Conservation (phyloP, 495 filamentous ascomycete species). For the Sabuloglossum arenarium region DNA sequence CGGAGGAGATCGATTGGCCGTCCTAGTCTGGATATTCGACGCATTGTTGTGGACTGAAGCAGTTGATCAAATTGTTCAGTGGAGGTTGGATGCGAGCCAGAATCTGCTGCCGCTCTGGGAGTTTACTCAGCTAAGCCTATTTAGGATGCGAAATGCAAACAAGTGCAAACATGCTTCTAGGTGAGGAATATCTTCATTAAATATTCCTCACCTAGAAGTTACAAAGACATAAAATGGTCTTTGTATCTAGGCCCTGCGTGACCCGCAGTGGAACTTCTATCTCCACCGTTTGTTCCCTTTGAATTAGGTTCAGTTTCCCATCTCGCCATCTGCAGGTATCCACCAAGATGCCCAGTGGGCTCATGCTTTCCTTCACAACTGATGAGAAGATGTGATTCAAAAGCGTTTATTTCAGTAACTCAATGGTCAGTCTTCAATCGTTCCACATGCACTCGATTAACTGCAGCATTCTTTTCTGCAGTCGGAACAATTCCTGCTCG, state of each 20-base stretch:
- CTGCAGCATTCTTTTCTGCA: slow-evolving; percentile 6
- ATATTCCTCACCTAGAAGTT: background rate
- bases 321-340: too few species aligned
- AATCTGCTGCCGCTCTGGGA: background rate
- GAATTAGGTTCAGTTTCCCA: too few species aligned
- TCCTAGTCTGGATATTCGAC: background rate
- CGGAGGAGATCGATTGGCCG: background rate
- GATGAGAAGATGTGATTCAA: background rate
- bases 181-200: too few species aligned
- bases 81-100: too few species aligned
- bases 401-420: background rate
- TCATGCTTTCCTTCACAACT: too few species aligned
- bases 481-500: background rate
- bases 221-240: too few species aligned
- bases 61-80: background rate
- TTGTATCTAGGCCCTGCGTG: too few species aligned
- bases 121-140: background rate
- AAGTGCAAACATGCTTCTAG: too few species aligned
- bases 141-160: too few species aligned
- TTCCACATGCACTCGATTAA: slow-evolving; percentile 6
- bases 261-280: too few species aligned
- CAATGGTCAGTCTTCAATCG: background rate
- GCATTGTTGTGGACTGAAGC: background rate
- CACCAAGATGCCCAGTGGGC: too few species aligned
- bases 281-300: too few species aligned